phyloP scores from a whole-genome alignment of 805 yeast genomes.

The Zygoascus biomembranicola region DNA sequence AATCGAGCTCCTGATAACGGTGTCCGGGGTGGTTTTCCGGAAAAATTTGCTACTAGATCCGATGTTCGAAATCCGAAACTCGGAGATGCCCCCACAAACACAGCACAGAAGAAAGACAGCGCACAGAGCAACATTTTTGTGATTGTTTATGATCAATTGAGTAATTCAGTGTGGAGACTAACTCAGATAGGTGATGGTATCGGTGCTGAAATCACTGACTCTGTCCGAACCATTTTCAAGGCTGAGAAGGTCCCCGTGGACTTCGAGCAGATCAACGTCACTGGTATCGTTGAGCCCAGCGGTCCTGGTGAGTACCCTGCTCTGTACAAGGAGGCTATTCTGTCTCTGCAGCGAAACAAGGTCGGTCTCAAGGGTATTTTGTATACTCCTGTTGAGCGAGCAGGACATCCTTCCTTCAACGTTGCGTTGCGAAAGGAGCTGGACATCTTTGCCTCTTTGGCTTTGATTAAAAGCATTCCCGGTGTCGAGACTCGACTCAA shows the following conservation, averaged over 20 bases:
- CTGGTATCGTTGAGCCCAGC: constrained; percentile 38
- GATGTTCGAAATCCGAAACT: neutral
- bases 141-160: neutral
- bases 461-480: constrained; percentile 87
- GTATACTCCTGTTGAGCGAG: constrained; percentile 77
- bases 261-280: constrained; percentile 66
- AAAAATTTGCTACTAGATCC: neutral
- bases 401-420: constrained; percentile 77
- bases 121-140: too few species aligned
- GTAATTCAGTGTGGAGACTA: neutral
- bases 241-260: constrained; percentile 86
- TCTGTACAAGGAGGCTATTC: constrained; percentile 75
- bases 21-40: neutral
- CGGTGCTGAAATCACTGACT: constrained; percentile 90
- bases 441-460: constrained; percentile 91
- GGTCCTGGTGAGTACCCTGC: constrained; percentile 36
- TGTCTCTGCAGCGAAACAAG: constrained; percentile 89
- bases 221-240: constrained; percentile 83
- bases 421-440: constrained; percentile 95
- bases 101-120: too few species aligned
- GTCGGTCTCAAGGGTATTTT: constrained; percentile 95
- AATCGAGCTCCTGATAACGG: too few species aligned
- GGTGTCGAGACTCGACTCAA: constrained; percentile 88
- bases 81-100: neutral
- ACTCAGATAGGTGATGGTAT: constrained; percentile 75